Base-by-base conservation (phyloP, 306 rosid species). In the Cajanus cajan region DNA sequence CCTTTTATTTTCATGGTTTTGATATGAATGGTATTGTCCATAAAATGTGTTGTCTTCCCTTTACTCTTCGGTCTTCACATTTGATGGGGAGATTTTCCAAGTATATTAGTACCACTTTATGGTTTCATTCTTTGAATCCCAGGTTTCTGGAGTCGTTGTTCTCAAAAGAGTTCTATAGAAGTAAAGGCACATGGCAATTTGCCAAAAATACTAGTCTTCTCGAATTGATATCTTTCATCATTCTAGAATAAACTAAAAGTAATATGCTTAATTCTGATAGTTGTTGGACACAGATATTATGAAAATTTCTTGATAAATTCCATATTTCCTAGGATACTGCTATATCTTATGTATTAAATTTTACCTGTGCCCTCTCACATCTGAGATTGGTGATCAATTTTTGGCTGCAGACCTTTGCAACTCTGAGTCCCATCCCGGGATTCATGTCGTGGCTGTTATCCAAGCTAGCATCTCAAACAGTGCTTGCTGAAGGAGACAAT, bases 401-500 rank as follows among this genome's bases (percentile, higher is more conserved):
- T 64, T 73, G 68, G 19, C 70, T 83, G 50, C 73, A 94, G 98
- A 92, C 85, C 11, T 94, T 89, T 90, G 94, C 97, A 65, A 94
- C 98, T 75, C 92, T 94, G 62, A 94, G 98, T 80, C 98, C 98
- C 78, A 94, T 94, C 78, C 98, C 98, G 21, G 98, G 98, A 54
- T 92, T 80, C 86, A 90, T 92, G 89, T 87, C 89, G 16, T 94
- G 98, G 98, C 96, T 94, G 78, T 76, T 92, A 48, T 84, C 97
- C 78, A 94, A 94, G 89, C 64, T 94, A 87, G 91, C 90, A 82
- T 94, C 95, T 57, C 98, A 87, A 77, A 50, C 85, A 57, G 73
- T 76, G 69, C 85, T 87, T 73, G 82, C 85, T 71, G 92, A 92
- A 74, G 92, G 87, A 82, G 84, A 64, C 76, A 57, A 65, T n/a